Conservation (phyloP, 257 asterid genomes). For the Handroanthus guayacan region DNA sequence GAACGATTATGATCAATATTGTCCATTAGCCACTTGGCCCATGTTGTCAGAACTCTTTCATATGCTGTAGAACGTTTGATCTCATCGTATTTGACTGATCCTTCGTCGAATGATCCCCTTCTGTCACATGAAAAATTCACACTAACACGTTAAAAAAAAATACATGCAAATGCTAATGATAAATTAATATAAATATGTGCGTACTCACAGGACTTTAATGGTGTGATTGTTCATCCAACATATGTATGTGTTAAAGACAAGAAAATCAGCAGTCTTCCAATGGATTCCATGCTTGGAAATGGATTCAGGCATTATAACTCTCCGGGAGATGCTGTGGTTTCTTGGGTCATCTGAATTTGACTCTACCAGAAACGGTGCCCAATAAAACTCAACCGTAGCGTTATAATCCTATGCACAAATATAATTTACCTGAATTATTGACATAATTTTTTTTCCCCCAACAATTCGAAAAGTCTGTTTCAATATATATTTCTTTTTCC, state of each 20-base stretch:
- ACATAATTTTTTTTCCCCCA: no score
- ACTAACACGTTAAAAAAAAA: not conserved
- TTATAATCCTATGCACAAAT: slow-evolving; percentile 53
- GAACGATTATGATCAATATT: slow-evolving; percentile 46
- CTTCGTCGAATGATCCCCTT: slow-evolving; percentile 46
- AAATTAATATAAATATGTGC: not conserved
- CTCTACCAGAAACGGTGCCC: slow-evolving; percentile 72
- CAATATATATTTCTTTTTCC: no score
- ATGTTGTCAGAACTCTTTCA: slow-evolving; percentile 49
- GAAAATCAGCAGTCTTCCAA: slow-evolving; percentile 58
- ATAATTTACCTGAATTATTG: not conserved
- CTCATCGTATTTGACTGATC: slow-evolving; percentile 35
- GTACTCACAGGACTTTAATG: slow-evolving; percentile 52
- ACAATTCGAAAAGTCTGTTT: no score
- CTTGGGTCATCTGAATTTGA: slow-evolving; percentile 71
- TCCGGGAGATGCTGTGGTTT: slow-evolving; percentile 47
- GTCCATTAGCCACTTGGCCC: slow-evolving; percentile 51
- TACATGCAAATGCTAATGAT: not conserved
- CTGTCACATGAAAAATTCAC: slow-evolving; percentile 27
- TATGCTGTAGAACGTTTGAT: slow-evolving; percentile 39
- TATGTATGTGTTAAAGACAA: slow-evolving; percentile 67
- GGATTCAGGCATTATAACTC: slow-evolving; percentile 51
- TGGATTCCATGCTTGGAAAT: slow-evolving; percentile 56
- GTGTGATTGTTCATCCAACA: slow-evolving; percentile 66
- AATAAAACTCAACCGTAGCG: slow-evolving; percentile 59